A percentile compares a stretch with the other conserved stretches of the same genome.
Evolutionary conservation across 2,329 filamentous ascomycete species (phyloP).

Genomic region (Paracoccidioides lutzii): DNA sequence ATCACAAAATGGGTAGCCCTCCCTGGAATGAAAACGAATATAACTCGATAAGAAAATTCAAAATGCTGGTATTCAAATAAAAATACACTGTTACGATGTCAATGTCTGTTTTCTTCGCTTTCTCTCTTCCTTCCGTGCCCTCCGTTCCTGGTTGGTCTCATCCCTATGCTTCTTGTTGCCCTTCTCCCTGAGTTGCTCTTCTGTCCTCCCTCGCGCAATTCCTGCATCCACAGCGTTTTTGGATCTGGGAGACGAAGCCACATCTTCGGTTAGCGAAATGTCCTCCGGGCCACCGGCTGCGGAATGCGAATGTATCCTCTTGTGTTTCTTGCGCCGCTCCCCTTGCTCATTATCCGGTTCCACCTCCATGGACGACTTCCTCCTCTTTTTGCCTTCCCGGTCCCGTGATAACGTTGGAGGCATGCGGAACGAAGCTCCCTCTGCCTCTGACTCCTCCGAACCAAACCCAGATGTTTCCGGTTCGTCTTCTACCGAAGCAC

Average conservation of each 20-base stretch:
- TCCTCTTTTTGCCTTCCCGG: slow-evolving; percentile 26
- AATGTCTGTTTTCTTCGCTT: slow-evolving; percentile 24
- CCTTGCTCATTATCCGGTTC: slow-evolving; percentile 15
- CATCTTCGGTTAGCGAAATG: slow-evolving; percentile 9
- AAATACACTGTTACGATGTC: slow-evolving; percentile 5
- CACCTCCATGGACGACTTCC: slow-evolving; percentile 14
- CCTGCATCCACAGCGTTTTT: neutral
- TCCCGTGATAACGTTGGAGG: slow-evolving; percentile 17
- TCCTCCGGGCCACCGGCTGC: slow-evolving; percentile 11
- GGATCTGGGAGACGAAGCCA: neutral
- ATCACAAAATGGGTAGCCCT: neutral
- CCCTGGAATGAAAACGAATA: neutral
- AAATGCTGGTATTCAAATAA: neutral
- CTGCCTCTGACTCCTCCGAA: slow-evolving; percentile 26
- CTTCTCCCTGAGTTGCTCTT: slow-evolving; percentile 2
- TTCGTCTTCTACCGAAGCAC: slow-evolving; percentile 18
- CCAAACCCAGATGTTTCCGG: slow-evolving; percentile 26
- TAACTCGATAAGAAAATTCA: neutral
- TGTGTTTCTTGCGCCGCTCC: slow-evolving; percentile 26
- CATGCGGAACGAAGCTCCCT: slow-evolving; percentile 21
- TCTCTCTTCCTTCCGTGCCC: slow-evolving; percentile 22
- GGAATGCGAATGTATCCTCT: slow-evolving; percentile 21
- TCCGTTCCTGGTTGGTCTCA: slow-evolving; percentile 22
- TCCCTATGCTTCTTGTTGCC: slow-evolving; percentile 27
- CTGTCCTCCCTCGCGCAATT: slow-evolving; percentile 1